Percentiles rank a stretch among this genome's conserved stretches.
Evolutionary conservation across 2,329 filamentous ascomycete genomes (phyloP).

Genomic region (Coniella lustricola): DNA sequence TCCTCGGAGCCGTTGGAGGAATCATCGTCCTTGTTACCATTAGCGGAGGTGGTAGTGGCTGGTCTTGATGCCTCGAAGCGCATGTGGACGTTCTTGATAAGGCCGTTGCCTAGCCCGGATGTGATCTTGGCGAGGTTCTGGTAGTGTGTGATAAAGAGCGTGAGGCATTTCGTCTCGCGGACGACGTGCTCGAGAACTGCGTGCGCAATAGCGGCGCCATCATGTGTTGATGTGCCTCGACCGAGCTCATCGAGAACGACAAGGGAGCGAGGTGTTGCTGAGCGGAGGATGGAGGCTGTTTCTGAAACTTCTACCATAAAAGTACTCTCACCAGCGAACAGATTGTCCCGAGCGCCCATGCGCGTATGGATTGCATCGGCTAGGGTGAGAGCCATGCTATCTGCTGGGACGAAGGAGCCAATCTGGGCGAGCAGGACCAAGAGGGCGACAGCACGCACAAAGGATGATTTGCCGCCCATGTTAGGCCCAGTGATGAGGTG

Average conservation of each 20-base stretch:
- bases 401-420: constrained; percentile 86
- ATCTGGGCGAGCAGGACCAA: constrained; percentile 92
- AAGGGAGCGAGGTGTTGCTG: constrained; percentile 75
- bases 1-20: constrained; percentile 22
- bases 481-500: constrained; percentile 94
- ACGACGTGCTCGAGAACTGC: constrained; percentile 84
- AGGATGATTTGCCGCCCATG: constrained; percentile 98
- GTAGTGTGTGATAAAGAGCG: constrained; percentile 97
- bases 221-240: constrained; percentile 87
- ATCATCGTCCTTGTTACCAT: background rate
- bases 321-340: constrained; percentile 88
- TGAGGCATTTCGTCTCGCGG: constrained; percentile 65
- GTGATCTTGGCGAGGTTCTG: constrained; percentile 72
- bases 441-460: constrained; percentile 85
- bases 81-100: constrained; percentile 90
- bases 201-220: constrained; percentile 92
- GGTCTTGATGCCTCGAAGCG: constrained; percentile 62
- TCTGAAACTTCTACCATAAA: constrained; percentile 98
- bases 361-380: constrained; percentile 90
- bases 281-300: constrained; percentile 82
- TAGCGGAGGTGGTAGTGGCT: constrained; percentile 19
- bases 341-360: constrained; percentile 94
- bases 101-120: constrained; percentile 53
- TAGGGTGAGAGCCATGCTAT: constrained; percentile 66
- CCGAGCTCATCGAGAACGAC: constrained; percentile 94